Evolutionary conservation across 331 rosid genomes (phyloP).

Genomic region (Malus hybrid): DNA sequence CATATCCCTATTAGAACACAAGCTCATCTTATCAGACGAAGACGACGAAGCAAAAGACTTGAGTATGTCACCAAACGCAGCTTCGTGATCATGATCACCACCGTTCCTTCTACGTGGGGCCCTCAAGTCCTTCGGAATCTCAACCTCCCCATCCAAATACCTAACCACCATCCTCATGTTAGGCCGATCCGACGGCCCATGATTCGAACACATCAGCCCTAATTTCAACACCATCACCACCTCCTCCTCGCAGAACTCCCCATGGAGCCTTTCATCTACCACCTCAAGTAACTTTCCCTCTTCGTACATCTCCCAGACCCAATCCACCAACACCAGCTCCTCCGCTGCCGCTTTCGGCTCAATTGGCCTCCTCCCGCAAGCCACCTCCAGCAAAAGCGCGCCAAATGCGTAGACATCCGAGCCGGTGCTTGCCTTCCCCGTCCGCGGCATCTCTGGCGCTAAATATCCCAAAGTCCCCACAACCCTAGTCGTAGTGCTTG

Average conservation of each 20-base stretch:
- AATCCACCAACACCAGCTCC: constrained; percentile 63
- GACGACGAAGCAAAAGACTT: constrained; percentile 43
- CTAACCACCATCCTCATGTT: constrained; percentile 51
- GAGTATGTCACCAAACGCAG: constrained; percentile 50
- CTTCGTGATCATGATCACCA: constrained; percentile 3
- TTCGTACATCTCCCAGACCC: constrained; percentile 57
- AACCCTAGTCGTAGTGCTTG: constrained; percentile 62
- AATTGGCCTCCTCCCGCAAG: constrained; percentile 57
- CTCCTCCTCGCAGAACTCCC: constrained; percentile 30
- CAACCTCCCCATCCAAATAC: constrained; percentile 60
- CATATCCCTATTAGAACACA: constrained; percentile 24
- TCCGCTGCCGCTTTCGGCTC: constrained; percentile 41
- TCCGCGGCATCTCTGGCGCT: constrained; percentile 74
- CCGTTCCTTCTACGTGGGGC: constrained; percentile 17
- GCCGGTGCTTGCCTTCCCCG: constrained; percentile 59
- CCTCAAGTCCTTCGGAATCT: constrained; percentile 32
- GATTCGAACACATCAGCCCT: constrained; percentile 62
- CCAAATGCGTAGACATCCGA: constrained; percentile 72
- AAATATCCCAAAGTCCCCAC: constrained; percentile 73
- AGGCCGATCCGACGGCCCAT: constrained; percentile 39
- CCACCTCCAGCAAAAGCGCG: constrained; percentile 63
- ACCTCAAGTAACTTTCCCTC: constrained; percentile 39
- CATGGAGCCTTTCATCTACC: constrained; percentile 42
- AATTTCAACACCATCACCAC: constrained; percentile 44
- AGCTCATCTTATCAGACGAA: constrained; percentile 37